A percentile compares a stretch with the other conserved stretches of the same genome.
Conservation (phyloP, 2,329 filamentous ascomycete genomes). For the Stemphylium beticola region DNA sequence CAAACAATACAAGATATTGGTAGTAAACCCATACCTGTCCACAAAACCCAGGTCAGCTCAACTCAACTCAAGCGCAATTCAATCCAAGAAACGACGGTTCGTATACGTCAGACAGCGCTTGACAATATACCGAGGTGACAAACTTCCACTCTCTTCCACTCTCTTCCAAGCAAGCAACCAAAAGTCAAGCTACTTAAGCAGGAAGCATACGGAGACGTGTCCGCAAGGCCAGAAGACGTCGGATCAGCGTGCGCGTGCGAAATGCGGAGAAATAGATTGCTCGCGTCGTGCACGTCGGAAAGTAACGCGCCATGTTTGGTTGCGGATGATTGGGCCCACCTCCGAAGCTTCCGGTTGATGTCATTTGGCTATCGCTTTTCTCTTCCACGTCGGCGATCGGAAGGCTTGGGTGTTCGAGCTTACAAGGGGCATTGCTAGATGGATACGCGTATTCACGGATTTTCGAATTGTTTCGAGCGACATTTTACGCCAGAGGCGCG, state of each 20-base stretch:
- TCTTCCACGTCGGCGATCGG: not conserved
- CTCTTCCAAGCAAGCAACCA: not conserved
- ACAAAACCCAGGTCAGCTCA: no score
- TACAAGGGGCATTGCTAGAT: no score
- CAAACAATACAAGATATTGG: no score
- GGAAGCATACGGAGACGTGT: slow-evolving; percentile 14
- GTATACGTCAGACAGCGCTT: not conserved
- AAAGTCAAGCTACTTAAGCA: not conserved
- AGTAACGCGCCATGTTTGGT: slow-evolving; percentile 13
- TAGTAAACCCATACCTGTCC: no score
- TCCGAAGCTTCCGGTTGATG: slow-evolving; percentile 9
- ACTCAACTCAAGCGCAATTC: not conserved
- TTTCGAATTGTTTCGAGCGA: no score
- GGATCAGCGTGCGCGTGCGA: not conserved
- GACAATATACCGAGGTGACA: not conserved
- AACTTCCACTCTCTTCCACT: not conserved
- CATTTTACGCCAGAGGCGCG: no score
- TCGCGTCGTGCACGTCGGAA: slow-evolving; percentile 7
- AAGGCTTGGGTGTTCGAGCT: not conserved
- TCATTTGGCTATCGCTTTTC: slow-evolving; percentile 11
- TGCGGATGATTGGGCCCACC: slow-evolving; percentile 23
- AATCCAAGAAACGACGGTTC: not conserved
- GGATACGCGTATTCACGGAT: no score
- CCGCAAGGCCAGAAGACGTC: slow-evolving; percentile 2
- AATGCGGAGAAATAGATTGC: slow-evolving; percentile 23